These are phyloP conservation scores for Coleophoma cylindrospora DNA, from an alignment of 2,329 filamentous ascomycete genomes.

Conservation along the genomic window DNA sequence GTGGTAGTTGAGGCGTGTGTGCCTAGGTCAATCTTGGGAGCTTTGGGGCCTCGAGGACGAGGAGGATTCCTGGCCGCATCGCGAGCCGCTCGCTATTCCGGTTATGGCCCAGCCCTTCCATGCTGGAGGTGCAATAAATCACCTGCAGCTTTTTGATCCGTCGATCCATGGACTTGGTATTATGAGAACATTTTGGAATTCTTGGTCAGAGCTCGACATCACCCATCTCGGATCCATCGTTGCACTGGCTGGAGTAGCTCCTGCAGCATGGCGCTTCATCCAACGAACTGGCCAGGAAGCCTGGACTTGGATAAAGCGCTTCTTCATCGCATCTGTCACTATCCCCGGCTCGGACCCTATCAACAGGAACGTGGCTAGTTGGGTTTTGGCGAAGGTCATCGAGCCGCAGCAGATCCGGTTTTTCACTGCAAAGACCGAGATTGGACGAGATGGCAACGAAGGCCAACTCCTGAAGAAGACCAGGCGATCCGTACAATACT, in stretches of 20 bases:
- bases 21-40: too few species aligned
- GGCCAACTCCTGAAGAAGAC: slow-evolving; percentile 37
- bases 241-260: slow-evolving; percentile 36
- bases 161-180: too few species aligned
- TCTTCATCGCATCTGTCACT: slow-evolving; percentile 38
- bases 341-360: slow-evolving; percentile 39
- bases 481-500: slow-evolving; percentile 32
- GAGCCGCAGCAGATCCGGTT: slow-evolving; percentile 30
- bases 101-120: too few species aligned
- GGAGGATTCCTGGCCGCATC: too few species aligned
- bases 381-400: slow-evolving; percentile 35
- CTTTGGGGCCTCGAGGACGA: too few species aligned
- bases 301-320: slow-evolving; percentile 34
- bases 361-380: slow-evolving; percentile 38
- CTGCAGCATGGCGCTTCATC: slow-evolving; percentile 34
- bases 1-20: too few species aligned
- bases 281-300: slow-evolving; percentile 30
- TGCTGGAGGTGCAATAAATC: too few species aligned
- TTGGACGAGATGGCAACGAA: slow-evolving; percentile 28
- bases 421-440: slow-evolving; percentile 38
- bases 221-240: slow-evolving; percentile 39
- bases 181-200: too few species aligned
- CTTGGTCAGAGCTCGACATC: slow-evolving; percentile 40
- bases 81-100: too few species aligned
- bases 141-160: too few species aligned